These are phyloP conservation scores for Nitzschia putrida DNA, from an alignment of 108 stramenopile species.

Conservation along the genomic window DNA sequence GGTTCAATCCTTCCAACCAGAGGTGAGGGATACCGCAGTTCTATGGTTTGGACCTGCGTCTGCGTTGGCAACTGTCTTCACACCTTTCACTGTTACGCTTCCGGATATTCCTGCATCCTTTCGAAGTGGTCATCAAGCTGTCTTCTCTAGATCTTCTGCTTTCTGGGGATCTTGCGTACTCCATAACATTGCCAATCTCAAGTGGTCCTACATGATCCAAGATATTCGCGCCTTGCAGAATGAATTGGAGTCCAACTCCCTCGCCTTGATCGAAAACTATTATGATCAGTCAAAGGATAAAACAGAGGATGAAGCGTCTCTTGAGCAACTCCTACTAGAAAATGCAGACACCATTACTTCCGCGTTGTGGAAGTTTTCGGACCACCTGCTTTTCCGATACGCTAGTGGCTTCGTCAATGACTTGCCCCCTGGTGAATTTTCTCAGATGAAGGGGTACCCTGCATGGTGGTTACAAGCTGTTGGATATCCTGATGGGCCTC, in stretches of 20 bases:
- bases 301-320: constrained; percentile 10
- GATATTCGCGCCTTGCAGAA: constrained; percentile 34
- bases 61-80: constrained; percentile 42
- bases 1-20: constrained; percentile 31
- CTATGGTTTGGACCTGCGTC: constrained; percentile 55
- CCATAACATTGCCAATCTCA: constrained; percentile 52
- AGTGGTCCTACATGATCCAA: constrained; percentile 48
- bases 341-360: constrained; percentile 35
- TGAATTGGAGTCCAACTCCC: constrained; percentile 32
- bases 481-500: constrained; percentile 41
- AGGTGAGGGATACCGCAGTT: constrained; percentile 7
- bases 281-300: neutral
- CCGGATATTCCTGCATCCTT: constrained; percentile 45
- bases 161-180: constrained; percentile 54
- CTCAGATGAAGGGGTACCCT: constrained; percentile 50
- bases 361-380: constrained; percentile 39
- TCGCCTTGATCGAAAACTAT: constrained; percentile 13
- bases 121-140: constrained; percentile 41
- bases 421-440: constrained; percentile 19
- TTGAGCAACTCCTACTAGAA: neutral
- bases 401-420: constrained; percentile 56
- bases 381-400: constrained; percentile 50
- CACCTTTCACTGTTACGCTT: constrained; percentile 43
- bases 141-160: constrained; percentile 32
- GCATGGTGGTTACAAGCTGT: constrained; percentile 54